Conservation (phyloP, 2,329 filamentous ascomycete species). For the Fusarium sp. region DNA sequence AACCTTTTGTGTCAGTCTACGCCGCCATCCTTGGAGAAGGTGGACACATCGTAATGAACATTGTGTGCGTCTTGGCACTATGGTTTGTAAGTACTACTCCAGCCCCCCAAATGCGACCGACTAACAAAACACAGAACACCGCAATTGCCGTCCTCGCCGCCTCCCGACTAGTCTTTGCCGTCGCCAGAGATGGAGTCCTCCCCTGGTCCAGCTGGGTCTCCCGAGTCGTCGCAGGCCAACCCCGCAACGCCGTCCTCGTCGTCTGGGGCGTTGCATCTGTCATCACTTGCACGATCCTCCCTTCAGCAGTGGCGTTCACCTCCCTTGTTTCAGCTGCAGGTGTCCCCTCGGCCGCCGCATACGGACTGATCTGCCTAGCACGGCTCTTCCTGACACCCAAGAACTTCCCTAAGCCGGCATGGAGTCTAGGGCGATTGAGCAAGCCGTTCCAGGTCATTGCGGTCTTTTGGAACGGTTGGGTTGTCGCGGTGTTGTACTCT, state of each 20-base stretch:
- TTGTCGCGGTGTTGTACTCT: conserved; percentile 57
- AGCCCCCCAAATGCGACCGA: no score
- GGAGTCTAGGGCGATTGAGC: conserved; percentile 55
- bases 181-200: conserved; percentile 67
- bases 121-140: conserved; percentile 55
- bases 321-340: conserved; percentile 62
- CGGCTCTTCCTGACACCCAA: conserved; percentile 58
- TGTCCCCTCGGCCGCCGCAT: conserved; percentile 60
- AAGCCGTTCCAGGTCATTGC: conserved; percentile 57
- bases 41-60: conserved; percentile 67
- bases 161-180: conserved; percentile 68
- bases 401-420: conserved; percentile 55
- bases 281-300: conserved; percentile 66
- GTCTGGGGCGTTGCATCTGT: conserved; percentile 63
- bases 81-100: conserved; percentile 56
- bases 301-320: conserved; percentile 62
- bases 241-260: conserved; percentile 66
- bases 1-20: conserved; percentile 67
- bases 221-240: conserved; percentile 62
- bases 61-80: conserved; percentile 60
- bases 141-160: conserved; percentile 66
- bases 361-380: conserved; percentile 59
- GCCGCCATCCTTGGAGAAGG: conserved; percentile 62
- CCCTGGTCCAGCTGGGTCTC: conserved; percentile 67
- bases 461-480: conserved; percentile 59